Evolutionary conservation across 768 basidiomycete species (phyloP), one percentile per base, ranked within the genome.

Genomic region (Boletus bicolor): DNA sequence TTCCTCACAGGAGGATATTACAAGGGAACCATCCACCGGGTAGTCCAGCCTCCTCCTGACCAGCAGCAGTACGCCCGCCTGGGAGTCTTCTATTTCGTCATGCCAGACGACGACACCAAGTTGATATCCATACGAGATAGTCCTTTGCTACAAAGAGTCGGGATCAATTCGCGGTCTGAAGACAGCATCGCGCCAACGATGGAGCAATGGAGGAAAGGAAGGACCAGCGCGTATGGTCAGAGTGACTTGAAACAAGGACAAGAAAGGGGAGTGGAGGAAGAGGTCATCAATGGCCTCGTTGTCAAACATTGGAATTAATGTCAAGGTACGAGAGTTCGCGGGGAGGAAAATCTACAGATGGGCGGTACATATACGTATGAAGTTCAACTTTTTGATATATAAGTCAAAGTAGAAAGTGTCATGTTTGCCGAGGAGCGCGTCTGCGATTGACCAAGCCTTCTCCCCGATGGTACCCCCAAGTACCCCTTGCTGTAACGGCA

Each of bases 1-100:
- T 82, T 85, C 61, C 73, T 86, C 21, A 82, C 81, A 1, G 83
- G 84, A 1, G 83, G 83, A 1, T 84, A 73, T 59, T 85, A 85
- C 68, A 77, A 74, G 34, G 79, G 77, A 12, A 85, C 84, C 1
- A 79, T 84, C 48, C 84, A 86, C 60, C 79, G 83, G 14, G 83
- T 86, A 17, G 73, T 83, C 4, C 80, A 81, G 59, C 85, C 83
- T 2, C 84, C 83, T 10, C 60, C 64, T 0, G 82, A 84, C 56
- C 84, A 86, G 59, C 77, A 70, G 32, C 66, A 64, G 34, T 68
- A 75, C 57, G 72, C 78, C 15, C 79, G 84, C 9, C 72, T 85
- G 2, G 83, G 84, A 0, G 73, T 78, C 3, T 84, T 85, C 64
- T 85, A 85, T 67, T 86, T 86, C 60, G 68, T 67, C 35, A 72